Conservation (phyloP, 257 asterid genomes). For the Gentiana straminea region DNA sequence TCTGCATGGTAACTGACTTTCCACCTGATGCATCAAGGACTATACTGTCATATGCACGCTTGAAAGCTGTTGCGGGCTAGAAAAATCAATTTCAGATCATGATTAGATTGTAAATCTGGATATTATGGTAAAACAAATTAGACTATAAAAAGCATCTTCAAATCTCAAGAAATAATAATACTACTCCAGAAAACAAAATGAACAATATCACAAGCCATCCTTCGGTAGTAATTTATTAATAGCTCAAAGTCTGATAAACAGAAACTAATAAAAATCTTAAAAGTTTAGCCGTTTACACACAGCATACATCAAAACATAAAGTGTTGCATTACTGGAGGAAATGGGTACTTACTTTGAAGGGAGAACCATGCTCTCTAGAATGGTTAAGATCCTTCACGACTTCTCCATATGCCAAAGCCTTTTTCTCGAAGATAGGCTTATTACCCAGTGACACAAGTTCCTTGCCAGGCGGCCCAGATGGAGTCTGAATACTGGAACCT, state of each 20-base stretch:
- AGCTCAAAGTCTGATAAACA: no score
- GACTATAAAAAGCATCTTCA: no score
- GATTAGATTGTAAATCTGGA: no score
- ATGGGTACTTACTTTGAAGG: conserved; percentile 52
- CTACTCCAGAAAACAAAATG: background rate
- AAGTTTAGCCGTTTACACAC: no score
- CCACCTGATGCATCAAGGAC: conserved; percentile 65
- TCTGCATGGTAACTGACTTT: conserved; percentile 88
- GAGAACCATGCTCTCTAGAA: conserved; percentile 68
- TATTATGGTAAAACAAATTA: no score
- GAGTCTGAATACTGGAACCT: conserved; percentile 47
- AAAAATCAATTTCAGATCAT: conserved; percentile 8
- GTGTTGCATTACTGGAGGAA: no score
- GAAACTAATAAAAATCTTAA: no score
- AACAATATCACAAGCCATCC: no score
- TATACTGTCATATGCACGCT: conserved; percentile 63
- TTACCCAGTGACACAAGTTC: conserved; percentile 48
- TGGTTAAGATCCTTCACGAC: conserved; percentile 78
- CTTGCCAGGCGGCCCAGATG: conserved; percentile 46
- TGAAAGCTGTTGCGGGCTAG: conserved; percentile 92
- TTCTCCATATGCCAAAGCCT: conserved; percentile 73
- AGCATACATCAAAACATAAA: no score
- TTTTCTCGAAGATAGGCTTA: conserved; percentile 56
- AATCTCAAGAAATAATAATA: no score
- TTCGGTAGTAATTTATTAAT: no score